Percentiles rank a stretch among this genome's conserved stretches.
phyloP scores from a whole-genome alignment of 2,329 filamentous ascomycete species.

The Arthrobotrys conoides region DNA sequence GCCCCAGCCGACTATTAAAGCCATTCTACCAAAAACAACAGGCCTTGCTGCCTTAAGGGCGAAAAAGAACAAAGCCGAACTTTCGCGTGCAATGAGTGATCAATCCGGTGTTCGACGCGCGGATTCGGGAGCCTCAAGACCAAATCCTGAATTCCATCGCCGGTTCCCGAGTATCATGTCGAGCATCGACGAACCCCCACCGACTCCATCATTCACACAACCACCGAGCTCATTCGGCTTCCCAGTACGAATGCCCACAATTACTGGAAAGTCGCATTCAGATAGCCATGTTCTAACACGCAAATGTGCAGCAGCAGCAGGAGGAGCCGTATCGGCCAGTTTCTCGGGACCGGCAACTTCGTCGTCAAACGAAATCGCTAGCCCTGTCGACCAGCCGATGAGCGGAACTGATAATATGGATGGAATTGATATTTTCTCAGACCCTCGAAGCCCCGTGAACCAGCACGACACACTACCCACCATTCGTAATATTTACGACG shows the following conservation, averaged over 20 bases:
- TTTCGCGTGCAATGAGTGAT: slow-evolving; percentile 50
- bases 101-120: slow-evolving; percentile 36
- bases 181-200: slow-evolving; percentile 59
- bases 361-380: slow-evolving; percentile 61
- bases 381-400: slow-evolving; percentile 46
- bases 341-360: slow-evolving; percentile 54
- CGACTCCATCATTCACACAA: slow-evolving; percentile 55
- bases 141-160: slow-evolving; percentile 58
- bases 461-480: slow-evolving; percentile 62
- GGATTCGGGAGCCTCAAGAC: slow-evolving; percentile 39
- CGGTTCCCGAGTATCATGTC: slow-evolving; percentile 59
- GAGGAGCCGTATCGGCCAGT: slow-evolving; percentile 38
- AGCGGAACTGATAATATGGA: slow-evolving; percentile 51
- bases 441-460: slow-evolving; percentile 63
- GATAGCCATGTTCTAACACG: slow-evolving; percentile 46
- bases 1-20: slow-evolving; percentile 45
- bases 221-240: slow-evolving; percentile 54
- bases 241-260: slow-evolving; percentile 55
- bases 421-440: slow-evolving; percentile 61
- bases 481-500: slow-evolving; percentile 64
- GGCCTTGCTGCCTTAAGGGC: slow-evolving; percentile 40
- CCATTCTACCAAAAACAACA: slow-evolving; percentile 43
- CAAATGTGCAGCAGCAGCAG: slow-evolving; percentile 34
- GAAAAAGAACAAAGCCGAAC: slow-evolving; percentile 57
- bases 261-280: slow-evolving; percentile 50